Evolutionary conservation across 306 rosid species (phyloP).

Genomic region (Casuarina equisetifolia): DNA sequence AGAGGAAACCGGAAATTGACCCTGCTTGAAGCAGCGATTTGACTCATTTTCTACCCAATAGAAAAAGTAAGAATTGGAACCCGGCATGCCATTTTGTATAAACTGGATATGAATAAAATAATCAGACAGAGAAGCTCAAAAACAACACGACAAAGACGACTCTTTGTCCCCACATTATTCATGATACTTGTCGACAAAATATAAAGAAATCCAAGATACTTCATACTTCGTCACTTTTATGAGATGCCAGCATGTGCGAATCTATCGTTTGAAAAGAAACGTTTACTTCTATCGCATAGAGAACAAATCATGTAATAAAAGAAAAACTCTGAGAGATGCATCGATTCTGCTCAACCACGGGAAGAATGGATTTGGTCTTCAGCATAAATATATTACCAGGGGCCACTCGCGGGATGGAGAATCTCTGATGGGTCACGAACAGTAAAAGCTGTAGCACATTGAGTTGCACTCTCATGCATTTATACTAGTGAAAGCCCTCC

Average conservation of each 20-base stretch:
- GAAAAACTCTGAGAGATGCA: background rate
- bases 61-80: background rate
- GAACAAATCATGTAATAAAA: background rate
- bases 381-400: conserved; percentile 13
- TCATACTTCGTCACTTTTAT: background rate
- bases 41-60: background rate
- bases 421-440: conserved; percentile 24
- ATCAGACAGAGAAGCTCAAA: background rate
- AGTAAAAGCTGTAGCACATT: conserved; percentile 15
- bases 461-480: conserved; percentile 25
- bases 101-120: background rate
- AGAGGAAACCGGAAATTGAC: background rate
- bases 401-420: conserved; percentile 10
- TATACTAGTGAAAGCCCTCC: conserved; percentile 82
- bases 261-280: background rate
- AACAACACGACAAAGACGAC: background rate
- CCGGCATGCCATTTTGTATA: background rate
- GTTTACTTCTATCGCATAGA: background rate
- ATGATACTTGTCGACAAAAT: background rate
- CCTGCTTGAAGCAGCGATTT: background rate
- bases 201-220: background rate
- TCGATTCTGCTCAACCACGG: conserved; percentile 23
- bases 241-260: background rate
- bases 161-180: background rate
- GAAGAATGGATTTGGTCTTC: conserved; percentile 19